A percentile compares a stretch with the other conserved stretches of the same genome.
Conservation (phyloP, 202 grass and related monocot species). For the Bolboschoenoplectus hybrid region DNA sequence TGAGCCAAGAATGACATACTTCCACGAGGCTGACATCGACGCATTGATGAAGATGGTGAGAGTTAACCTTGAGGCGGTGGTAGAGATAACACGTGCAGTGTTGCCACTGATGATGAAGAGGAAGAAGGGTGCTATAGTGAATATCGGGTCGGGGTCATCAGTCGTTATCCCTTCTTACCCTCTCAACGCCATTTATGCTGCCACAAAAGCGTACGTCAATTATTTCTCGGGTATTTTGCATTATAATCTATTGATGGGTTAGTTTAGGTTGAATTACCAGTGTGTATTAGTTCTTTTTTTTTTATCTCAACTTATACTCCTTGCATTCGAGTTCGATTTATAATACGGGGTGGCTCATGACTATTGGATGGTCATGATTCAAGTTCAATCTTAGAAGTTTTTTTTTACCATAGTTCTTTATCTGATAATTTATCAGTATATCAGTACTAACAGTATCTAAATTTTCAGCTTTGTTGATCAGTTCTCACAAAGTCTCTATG, state of each 20-base stretch:
- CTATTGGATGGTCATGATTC: not conserved
- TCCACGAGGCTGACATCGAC: constrained; percentile 58
- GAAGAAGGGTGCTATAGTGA: constrained; percentile 52
- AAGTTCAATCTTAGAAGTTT: not conserved
- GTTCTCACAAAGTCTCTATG: constrained; percentile 51
- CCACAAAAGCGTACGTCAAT: constrained; percentile 51
- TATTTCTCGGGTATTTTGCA: not conserved
- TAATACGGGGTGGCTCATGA: not conserved
- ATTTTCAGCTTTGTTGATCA: constrained; percentile 45
- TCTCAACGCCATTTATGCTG: constrained; percentile 54
- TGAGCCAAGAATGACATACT: constrained; percentile 41
- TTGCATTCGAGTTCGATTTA: not conserved
- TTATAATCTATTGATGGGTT: not conserved
- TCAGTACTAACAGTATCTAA: not conserved
- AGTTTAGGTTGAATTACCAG: not conserved
- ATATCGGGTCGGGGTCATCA: constrained; percentile 51
- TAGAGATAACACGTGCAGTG: constrained; percentile 51
- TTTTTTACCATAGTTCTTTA: not conserved
- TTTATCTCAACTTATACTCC: not conserved
- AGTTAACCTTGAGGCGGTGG: constrained; percentile 54
- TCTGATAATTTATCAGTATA: not conserved
- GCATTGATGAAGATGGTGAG: constrained; percentile 37
- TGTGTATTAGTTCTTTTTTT: not conserved
- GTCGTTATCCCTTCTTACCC: constrained; percentile 55
- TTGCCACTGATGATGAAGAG: constrained; percentile 49